phyloP scores from a whole-genome alignment of 2,329 filamentous ascomycete genomes.

The Celoporthe dispersa region DNA sequence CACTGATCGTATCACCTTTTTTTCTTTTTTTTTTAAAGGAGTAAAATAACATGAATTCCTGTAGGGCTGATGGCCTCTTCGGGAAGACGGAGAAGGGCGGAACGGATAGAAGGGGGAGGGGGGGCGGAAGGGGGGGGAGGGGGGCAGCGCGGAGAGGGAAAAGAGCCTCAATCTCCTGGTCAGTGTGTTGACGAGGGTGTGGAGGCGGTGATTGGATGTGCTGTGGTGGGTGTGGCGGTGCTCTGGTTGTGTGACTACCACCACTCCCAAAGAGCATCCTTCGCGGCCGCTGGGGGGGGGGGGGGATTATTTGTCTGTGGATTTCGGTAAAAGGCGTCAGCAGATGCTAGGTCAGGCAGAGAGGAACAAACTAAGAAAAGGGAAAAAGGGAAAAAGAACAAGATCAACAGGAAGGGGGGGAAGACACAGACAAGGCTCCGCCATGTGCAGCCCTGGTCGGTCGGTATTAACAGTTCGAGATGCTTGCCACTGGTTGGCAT shows the following conservation, averaged over 20 bases:
- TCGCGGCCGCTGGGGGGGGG: no score
- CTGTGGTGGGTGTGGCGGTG: neutral
- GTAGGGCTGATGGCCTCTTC: neutral
- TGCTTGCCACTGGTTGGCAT: no score
- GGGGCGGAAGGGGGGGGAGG: neutral
- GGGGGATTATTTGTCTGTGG: neutral
- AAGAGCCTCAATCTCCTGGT: neutral
- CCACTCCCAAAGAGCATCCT: neutral
- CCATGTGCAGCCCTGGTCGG: no score
- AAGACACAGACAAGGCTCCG: no score
- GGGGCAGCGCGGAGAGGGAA: no score
- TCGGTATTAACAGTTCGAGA: no score
- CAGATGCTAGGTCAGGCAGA: no score
- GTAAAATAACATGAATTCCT: neutral
- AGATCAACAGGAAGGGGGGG: no score
- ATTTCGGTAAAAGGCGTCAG: no score
- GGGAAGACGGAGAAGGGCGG: no score
- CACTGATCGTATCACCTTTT: neutral
- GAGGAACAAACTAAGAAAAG: no score
- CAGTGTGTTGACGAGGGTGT: neutral
- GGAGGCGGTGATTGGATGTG: neutral
- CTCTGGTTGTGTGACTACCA: neutral
- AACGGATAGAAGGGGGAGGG: neutral
- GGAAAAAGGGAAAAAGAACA: no score
- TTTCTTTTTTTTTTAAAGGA: conserved; percentile 8